phyloP scores from a whole-genome alignment of 208 protist species.

The Tritrichomonas musculus region DNA sequence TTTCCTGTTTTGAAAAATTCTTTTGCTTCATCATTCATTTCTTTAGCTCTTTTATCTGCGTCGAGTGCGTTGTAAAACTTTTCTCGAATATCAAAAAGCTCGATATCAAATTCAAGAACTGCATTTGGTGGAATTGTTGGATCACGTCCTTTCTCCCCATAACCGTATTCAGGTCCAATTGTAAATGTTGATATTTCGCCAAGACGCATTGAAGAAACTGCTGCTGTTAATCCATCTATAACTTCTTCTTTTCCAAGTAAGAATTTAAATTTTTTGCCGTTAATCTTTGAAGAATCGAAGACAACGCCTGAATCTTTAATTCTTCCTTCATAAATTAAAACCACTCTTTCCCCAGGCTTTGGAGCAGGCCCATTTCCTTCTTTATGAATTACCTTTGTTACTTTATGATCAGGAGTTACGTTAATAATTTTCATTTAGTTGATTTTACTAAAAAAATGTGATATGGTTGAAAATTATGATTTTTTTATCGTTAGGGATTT shows the following conservation, averaged over 20 bases:
- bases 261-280: background rate
- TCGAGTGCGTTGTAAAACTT: background rate
- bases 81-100: background rate
- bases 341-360: background rate
- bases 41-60: background rate
- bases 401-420: background rate
- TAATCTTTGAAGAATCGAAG: background rate
- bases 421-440: no score
- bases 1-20: background rate
- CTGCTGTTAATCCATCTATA: background rate
- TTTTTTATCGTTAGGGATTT: no score
- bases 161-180: background rate
- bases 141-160: background rate
- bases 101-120: background rate
- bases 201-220: background rate
- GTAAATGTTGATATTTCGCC: background rate
- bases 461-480: no score
- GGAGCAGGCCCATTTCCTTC: background rate
- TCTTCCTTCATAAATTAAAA: background rate
- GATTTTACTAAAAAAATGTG: no score
- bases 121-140: background rate
- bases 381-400: background rate
- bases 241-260: background rate
- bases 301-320: background rate
- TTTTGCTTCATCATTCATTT: background rate